Conservation (phyloP, 176 grass and related monocot species). For the Paspalum vaginatum region DNA sequence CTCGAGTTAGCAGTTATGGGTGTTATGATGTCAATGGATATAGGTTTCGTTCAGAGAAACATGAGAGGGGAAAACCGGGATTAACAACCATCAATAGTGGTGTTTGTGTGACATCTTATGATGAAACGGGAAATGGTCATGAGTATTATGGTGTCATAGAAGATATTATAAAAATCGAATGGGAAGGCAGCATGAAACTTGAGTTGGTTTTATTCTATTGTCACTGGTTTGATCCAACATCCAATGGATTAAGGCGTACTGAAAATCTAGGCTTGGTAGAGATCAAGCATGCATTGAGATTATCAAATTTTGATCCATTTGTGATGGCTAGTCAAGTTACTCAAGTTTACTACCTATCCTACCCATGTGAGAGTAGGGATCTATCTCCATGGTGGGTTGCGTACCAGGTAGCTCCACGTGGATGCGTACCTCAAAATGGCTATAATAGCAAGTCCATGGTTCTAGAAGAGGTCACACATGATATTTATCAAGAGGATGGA, state of each 20-base stretch:
- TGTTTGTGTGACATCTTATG: background rate
- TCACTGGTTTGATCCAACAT: background rate
- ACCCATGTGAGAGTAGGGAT: background rate
- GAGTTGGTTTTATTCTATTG: background rate
- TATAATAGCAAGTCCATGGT: background rate
- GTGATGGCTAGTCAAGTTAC: background rate
- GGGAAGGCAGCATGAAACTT: background rate
- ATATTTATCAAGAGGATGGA: background rate
- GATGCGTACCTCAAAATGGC: background rate
- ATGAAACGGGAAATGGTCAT: background rate
- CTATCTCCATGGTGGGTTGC: background rate
- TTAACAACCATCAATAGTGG: background rate
- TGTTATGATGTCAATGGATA: background rate
- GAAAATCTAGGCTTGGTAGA: background rate
- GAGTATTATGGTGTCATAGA: background rate
- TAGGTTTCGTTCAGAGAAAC: background rate
- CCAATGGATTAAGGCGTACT: background rate
- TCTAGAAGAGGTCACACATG: background rate
- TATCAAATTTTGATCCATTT: background rate
- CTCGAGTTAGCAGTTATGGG: background rate
- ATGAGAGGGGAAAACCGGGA: background rate
- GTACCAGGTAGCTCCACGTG: background rate
- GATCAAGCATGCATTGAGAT: background rate
- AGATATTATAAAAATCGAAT: background rate
- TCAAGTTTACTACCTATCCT: background rate